Conservation (phyloP, 768 basidiomycete species). For the Mycena kentingensis region DNA sequence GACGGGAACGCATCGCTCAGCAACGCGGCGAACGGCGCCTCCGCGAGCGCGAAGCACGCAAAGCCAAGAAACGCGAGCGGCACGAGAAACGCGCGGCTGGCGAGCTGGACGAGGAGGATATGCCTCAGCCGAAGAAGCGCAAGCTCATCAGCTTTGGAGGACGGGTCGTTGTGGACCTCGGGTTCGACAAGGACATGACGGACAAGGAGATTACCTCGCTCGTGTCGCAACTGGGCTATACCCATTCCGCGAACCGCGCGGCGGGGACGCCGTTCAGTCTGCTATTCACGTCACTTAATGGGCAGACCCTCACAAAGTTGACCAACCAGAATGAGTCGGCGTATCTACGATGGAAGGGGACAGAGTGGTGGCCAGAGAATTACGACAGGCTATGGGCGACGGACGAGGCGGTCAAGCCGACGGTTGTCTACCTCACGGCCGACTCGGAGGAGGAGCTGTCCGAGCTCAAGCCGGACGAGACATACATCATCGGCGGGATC, state of each 20-base stretch:
- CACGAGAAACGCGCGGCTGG: slow-evolving; percentile 65
- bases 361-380: slow-evolving; percentile 81
- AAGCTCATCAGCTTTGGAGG: slow-evolving; percentile 43
- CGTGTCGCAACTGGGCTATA: slow-evolving; percentile 86
- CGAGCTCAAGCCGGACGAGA: slow-evolving; percentile 81
- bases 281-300: slow-evolving; percentile 80
- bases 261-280: slow-evolving; percentile 72
- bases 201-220: slow-evolving; percentile 93
- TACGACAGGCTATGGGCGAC: slow-evolving; percentile 69
- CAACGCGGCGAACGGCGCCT: slow-evolving; percentile 68
- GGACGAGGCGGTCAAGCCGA: slow-evolving; percentile 40
- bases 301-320: slow-evolving; percentile 64
- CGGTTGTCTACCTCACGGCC: slow-evolving; percentile 89
- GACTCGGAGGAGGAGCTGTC: slow-evolving; percentile 85
- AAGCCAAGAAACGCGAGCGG: slow-evolving; percentile 65
- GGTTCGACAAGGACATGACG: slow-evolving; percentile 90
- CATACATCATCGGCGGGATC: slow-evolving; percentile 94
- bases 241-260: slow-evolving; percentile 84
- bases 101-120: slow-evolving; percentile 55
- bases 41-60: slow-evolving; percentile 70
- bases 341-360: slow-evolving; percentile 78
- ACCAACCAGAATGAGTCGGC: slow-evolving; percentile 65
- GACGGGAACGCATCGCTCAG: slow-evolving; percentile 63
- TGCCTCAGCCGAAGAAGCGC: slow-evolving; percentile 38
- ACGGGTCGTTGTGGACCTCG: slow-evolving; percentile 80